These are phyloP conservation scores for Bryum argenteum DNA, from an alignment of 225 moss, liverwort and hornwort genomes.

Conservation along the genomic window DNA sequence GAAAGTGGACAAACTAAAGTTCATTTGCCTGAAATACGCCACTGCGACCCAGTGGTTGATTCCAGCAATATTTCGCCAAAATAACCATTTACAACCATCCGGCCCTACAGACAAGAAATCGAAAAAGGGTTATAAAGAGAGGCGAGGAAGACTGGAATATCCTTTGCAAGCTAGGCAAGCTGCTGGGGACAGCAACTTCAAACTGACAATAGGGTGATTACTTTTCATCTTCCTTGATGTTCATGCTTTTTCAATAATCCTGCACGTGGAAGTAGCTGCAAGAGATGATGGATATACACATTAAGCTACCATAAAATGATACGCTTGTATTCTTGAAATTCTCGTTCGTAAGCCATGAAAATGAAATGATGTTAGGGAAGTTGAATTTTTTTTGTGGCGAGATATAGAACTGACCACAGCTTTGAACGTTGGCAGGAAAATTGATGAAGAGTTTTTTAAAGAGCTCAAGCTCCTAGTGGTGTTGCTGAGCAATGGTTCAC, in stretches of 20 bases:
- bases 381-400: neutral
- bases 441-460: constrained; percentile 87
- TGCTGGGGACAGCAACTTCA: constrained; percentile 89
- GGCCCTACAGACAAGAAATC: constrained; percentile 40
- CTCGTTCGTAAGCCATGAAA: too few relatives aligned
- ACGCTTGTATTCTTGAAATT: too few relatives aligned
- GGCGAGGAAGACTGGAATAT: constrained; percentile 56
- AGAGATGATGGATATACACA: constrained; percentile 2
- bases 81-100: constrained; percentile 52
- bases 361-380: too few relatives aligned
- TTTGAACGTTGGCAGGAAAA: constrained; percentile 58
- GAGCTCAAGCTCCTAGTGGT: constrained; percentile 88
- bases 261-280: neutral
- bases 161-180: constrained; percentile 71
- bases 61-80: constrained; percentile 72
- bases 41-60: constrained; percentile 95
- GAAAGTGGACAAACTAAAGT: constrained; percentile 92
- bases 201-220: constrained; percentile 75
- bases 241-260: neutral
- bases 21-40: constrained; percentile 91
- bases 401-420: neutral
- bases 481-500: constrained; percentile 82
- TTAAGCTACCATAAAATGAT: too few relatives aligned
- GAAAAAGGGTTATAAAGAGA: constrained; percentile 54
- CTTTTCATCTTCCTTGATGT: constrained; percentile 3